These are phyloP conservation scores for Hymenoscyphus linearis DNA, from an alignment of 2,329 filamentous ascomycete species.

Conservation along the genomic window DNA sequence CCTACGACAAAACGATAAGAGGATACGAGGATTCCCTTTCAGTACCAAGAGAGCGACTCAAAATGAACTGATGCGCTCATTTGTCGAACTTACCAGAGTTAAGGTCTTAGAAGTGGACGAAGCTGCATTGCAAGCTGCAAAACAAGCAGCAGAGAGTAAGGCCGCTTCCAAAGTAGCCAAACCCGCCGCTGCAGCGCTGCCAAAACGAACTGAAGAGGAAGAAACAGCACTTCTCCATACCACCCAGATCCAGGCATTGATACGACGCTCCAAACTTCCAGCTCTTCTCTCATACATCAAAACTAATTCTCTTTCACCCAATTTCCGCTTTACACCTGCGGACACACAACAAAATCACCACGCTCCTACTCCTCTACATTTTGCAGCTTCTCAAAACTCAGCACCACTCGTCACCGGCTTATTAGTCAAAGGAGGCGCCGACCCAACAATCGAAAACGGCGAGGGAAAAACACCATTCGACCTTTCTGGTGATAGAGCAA, in stretches of 20 bases:
- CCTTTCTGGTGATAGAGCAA: conserved; percentile 76
- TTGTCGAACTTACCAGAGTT: conserved; percentile 86
- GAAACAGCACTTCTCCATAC: conserved; percentile 80
- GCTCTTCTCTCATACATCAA: conserved; percentile 79
- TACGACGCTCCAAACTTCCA: conserved; percentile 84
- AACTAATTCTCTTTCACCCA: conserved; percentile 63
- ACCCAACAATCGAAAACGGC: conserved; percentile 64
- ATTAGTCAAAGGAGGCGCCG: conserved; percentile 65
- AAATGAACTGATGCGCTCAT: conserved; percentile 88
- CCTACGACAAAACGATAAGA: conserved; percentile 68
- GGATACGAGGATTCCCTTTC: conserved; percentile 86
- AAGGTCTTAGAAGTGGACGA: conserved; percentile 79
- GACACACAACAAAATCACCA: conserved; percentile 67
- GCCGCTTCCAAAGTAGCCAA: conserved; percentile 40
- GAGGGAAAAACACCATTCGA: conserved; percentile 87
- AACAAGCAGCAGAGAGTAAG: conserved; percentile 41
- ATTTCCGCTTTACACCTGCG: conserved; percentile 70
- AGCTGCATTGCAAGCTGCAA: conserved; percentile 47
- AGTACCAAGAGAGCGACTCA: conserved; percentile 88
- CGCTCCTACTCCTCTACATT: conserved; percentile 72
- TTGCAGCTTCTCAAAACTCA: conserved; percentile 77
- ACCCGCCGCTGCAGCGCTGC: conserved; percentile 38
- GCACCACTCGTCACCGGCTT: conserved; percentile 73
- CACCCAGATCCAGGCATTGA: conserved; percentile 79
- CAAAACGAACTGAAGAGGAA: conserved; percentile 73